phyloP scores from a whole-genome alignment of 2,329 filamentous ascomycete species.

The Diaporthe sp. region DNA sequence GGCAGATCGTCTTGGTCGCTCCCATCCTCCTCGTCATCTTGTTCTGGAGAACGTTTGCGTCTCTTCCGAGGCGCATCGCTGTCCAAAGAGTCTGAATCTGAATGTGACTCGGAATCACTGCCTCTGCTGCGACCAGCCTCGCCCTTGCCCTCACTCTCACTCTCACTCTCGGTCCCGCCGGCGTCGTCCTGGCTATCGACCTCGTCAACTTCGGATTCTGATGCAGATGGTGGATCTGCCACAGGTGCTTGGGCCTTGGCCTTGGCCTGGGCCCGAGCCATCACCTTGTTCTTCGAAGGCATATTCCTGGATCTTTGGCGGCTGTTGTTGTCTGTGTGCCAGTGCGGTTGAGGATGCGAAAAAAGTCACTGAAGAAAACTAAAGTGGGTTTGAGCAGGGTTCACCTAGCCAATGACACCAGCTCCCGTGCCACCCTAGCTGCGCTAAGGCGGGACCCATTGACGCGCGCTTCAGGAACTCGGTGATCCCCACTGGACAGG shows the following conservation, averaged over 20 bases:
- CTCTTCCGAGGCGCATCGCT: slow-evolving; percentile 56
- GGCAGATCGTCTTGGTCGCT: slow-evolving; percentile 51
- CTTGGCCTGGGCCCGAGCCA: not conserved
- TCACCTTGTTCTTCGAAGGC: slow-evolving; percentile 35
- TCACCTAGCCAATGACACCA: slow-evolving; percentile 28
- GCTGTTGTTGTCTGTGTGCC: not conserved
- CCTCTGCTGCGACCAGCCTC: slow-evolving; percentile 38
- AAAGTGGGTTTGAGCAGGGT: not conserved
- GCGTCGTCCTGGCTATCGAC: slow-evolving; percentile 1
- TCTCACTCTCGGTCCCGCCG: slow-evolving; percentile 43
- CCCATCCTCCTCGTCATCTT: slow-evolving; percentile 47
- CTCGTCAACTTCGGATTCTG: slow-evolving; percentile 18
- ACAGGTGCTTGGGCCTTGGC: slow-evolving; percentile 7
- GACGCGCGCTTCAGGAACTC: slow-evolving; percentile 39
- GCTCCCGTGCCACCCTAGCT: slow-evolving; percentile 8
- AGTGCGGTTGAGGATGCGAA: slow-evolving; percentile 14
- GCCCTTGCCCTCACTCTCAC: slow-evolving; percentile 44
- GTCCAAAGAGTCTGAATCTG: slow-evolving; percentile 67
- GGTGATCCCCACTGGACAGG: not conserved
- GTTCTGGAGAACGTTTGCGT: slow-evolving; percentile 54
- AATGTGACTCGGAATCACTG: slow-evolving; percentile 48
- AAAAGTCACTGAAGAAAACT: slow-evolving; percentile 31
- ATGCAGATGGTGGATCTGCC: slow-evolving; percentile 8
- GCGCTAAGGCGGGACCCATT: slow-evolving; percentile 28
- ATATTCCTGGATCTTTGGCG: slow-evolving; percentile 12